Conservation (phyloP, 345 rosid species). For the Jatropha curcas region DNA sequence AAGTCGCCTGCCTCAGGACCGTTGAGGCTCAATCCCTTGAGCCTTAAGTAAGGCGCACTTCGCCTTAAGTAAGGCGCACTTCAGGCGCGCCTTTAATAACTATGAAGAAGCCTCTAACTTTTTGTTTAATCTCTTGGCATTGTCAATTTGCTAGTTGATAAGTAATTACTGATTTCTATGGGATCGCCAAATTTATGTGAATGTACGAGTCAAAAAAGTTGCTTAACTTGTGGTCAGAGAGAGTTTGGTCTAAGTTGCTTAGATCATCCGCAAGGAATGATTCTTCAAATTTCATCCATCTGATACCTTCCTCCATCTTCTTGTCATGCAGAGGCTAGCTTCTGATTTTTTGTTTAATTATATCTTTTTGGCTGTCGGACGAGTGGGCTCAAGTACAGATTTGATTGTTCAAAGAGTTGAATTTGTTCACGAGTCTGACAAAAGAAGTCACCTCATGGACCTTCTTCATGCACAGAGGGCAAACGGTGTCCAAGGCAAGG, state of each 20-base stretch:
- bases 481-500: slow-evolving; percentile 78
- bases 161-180: too few species aligned
- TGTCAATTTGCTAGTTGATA: too few species aligned
- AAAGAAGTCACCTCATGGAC: slow-evolving; percentile 99
- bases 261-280: not conserved
- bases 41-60: too few species aligned
- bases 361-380: slow-evolving; percentile 92
- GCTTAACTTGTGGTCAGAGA: not conserved
- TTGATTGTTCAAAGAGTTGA: slow-evolving; percentile 96
- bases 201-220: not conserved
- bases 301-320: not conserved
- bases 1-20: too few species aligned
- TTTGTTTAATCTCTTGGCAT: too few species aligned
- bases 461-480: slow-evolving; percentile 96
- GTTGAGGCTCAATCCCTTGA: too few species aligned
- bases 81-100: too few species aligned
- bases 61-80: too few species aligned
- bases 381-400: slow-evolving; percentile 99
- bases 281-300: not conserved
- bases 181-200: not conserved
- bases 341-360: slow-evolving; percentile 82
- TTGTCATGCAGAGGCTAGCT: slow-evolving; percentile 79
- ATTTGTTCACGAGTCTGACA: slow-evolving; percentile 88
- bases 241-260: slow-evolving; percentile 7
- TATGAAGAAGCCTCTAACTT: too few species aligned